Base-by-base conservation (phyloP, 192 early-diverging fungal genomes). In the Entomortierella lignicola region DNA sequence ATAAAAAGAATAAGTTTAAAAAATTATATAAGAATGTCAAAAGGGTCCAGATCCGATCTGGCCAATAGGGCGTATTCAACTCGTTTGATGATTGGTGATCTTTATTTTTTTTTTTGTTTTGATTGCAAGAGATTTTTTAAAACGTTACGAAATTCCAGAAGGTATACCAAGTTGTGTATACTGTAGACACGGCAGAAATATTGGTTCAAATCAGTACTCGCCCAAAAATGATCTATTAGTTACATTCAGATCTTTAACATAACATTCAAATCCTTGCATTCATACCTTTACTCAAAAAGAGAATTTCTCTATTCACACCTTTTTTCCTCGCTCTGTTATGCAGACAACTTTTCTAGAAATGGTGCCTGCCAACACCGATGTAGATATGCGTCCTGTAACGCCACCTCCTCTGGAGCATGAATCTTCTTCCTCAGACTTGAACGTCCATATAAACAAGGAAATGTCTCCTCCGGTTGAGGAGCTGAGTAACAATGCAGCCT, bases 301-400 rank as follows among this genome's bases (percentile, higher is more conserved):
- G n/a, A n/a, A n/a, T n/a, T 47, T 47, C 12, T 47, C 44, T 47
- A 20, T 20, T 15, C 44, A 47, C 15, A 47, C 44, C 6, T 13
- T 42, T 47, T 20, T 4, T 20, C 20, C 2, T 47, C 44, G 20
- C 44, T n/a, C n/a, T n/a, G n/a, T 11, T 47, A 20, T 47, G 20
- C 44, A 37, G 34, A 37, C 20, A 20, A 4, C 10, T 31, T 27
- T n/a, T 8, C 23, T 39, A 63, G 52, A 25, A 30, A 72, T 72
- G 69, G 69, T 63, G 3, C 69, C 69, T 12, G 55, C 69, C 21
- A 72, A 72, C 61, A 29, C 39, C 12, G 69, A 72, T 39, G 27
- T 50, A 21, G 69, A 72, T 11, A 72, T 72, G 67, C 26, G 34
- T n/a, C 57, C 56, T 21, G 20, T 34, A 30, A 54, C 67, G 18